These are phyloP conservation scores for Nannochloropsis salina DNA, from an alignment of 108 stramenopile species.

Conservation along the genomic window DNA sequence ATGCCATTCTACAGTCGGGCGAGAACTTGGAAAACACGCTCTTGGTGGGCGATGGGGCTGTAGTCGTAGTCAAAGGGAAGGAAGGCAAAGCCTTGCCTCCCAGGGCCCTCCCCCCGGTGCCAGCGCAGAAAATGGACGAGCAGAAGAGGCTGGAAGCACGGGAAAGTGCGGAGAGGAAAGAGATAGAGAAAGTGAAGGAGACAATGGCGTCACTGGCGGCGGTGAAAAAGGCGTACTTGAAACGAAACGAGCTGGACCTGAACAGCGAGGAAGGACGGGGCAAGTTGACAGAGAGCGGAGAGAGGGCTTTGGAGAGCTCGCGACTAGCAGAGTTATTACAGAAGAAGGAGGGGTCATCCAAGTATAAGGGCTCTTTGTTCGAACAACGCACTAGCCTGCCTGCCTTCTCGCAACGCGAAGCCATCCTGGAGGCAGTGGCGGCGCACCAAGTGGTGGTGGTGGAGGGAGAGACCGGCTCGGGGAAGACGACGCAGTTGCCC, in stretches of 20 bases:
- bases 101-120: background rate
- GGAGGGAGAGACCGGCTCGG: conserved; percentile 48
- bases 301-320: background rate
- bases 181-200: conserved; percentile 11
- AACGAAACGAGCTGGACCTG: background rate
- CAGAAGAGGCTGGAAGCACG: background rate
- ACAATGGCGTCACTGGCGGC: background rate
- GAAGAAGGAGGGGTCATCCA: conserved; percentile 23
- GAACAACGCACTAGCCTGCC: conserved; percentile 31
- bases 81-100: background rate
- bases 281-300: background rate
- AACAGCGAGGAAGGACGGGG: background rate
- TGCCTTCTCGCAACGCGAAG: conserved; percentile 27
- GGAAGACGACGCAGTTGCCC: conserved; percentile 77
- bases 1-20: background rate
- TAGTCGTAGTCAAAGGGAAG: background rate
- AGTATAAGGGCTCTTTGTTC: conserved; percentile 24
- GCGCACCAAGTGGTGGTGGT: conserved; percentile 45
- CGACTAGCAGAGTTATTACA: background rate
- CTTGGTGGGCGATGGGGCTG: background rate
- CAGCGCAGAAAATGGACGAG: background rate
- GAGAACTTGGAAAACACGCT: background rate
- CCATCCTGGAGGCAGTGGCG: conserved; percentile 24
- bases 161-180: background rate
- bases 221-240: background rate